A percentile compares a stretch with the other conserved stretches of the same genome.
Conservation (phyloP, 1,284 basidiomycete genomes). For the Puccinia coronata region DNA sequence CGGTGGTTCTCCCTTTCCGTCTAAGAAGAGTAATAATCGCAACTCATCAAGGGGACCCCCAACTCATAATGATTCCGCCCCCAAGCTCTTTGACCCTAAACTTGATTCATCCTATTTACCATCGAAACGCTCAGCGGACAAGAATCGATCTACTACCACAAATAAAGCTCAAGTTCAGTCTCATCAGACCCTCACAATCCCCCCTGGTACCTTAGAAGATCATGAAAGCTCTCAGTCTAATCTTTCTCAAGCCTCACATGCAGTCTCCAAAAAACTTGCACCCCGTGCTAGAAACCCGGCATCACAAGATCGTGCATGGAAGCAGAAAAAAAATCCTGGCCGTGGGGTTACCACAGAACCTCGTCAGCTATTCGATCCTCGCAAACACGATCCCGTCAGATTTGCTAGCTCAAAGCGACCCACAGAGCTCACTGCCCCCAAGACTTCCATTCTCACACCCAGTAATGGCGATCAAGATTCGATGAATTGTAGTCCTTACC, state of each 20-base stretch:
- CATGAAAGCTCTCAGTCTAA: slow-evolving; percentile 11
- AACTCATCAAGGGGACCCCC: background rate
- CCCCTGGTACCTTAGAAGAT: slow-evolving; percentile 5
- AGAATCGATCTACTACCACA: slow-evolving; percentile 1
- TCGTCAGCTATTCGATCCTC: slow-evolving; percentile 72
- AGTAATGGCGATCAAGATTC: background rate
- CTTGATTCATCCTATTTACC: slow-evolving; percentile 12
- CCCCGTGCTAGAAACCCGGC: background rate
- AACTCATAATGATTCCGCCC: background rate
- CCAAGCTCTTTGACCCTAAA: slow-evolving; percentile 39
- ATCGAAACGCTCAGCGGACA: background rate
- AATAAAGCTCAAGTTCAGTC: background rate
- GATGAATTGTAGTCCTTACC: slow-evolving; percentile 54
- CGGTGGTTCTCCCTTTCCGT: background rate
- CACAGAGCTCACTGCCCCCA: slow-evolving; percentile 59
- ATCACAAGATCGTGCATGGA: slow-evolving; percentile 34
- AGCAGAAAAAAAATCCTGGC: slow-evolving; percentile 19
- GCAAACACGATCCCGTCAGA: slow-evolving; percentile 78
- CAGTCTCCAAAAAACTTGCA: background rate
- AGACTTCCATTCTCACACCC: slow-evolving; percentile 66
- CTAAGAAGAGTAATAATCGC: background rate
- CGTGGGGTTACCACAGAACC: slow-evolving; percentile 20
- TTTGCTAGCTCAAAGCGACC: slow-evolving; percentile 61
- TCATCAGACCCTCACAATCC: slow-evolving; percentile 1
- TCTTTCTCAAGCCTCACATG: slow-evolving; percentile 27